Evolutionary conservation across 768 basidiomycete species (phyloP).

Genomic region (Exidia glandulosa): DNA sequence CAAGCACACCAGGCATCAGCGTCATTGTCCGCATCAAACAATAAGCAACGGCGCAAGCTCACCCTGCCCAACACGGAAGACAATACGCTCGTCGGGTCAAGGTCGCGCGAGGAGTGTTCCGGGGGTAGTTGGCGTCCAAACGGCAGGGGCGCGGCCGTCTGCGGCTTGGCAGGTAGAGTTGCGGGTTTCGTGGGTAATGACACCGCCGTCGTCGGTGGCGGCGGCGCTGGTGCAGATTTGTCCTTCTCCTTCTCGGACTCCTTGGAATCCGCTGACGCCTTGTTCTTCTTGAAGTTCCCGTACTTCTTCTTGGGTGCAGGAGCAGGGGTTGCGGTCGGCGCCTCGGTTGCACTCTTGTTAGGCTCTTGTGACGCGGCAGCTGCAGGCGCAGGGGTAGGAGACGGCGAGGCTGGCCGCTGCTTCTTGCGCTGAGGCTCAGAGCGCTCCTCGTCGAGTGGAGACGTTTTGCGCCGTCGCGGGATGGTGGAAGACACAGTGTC

Average conservation of each 20-base stretch:
- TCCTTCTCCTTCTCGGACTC: not conserved
- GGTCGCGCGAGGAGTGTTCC: not conserved
- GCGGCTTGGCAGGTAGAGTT: not conserved
- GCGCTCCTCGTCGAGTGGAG: too few relatives aligned
- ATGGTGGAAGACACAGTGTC: too few relatives aligned
- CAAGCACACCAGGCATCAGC: not conserved
- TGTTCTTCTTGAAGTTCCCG: too few relatives aligned
- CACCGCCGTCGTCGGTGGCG: not conserved
- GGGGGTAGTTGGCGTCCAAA: not conserved
- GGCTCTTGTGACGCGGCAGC: too few relatives aligned
- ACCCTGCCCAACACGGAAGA: not conserved
- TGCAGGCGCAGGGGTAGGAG: too few relatives aligned
- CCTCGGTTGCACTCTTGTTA: too few relatives aligned
- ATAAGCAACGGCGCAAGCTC: not conserved
- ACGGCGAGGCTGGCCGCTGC: too few relatives aligned
- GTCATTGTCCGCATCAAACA: not conserved
- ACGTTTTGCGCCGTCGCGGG: too few relatives aligned
- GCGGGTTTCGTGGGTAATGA: not conserved
- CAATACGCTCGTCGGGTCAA: not conserved
- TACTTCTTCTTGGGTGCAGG: too few relatives aligned
- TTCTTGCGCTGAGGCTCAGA: too few relatives aligned
- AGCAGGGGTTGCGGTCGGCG: too few relatives aligned
- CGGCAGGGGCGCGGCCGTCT: not conserved
- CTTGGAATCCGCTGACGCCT: not conserved
- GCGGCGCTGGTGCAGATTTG: not conserved